Evolutionary conservation across 2,329 filamentous ascomycete genomes (phyloP).

Genomic region (Fusarium sp.): DNA sequence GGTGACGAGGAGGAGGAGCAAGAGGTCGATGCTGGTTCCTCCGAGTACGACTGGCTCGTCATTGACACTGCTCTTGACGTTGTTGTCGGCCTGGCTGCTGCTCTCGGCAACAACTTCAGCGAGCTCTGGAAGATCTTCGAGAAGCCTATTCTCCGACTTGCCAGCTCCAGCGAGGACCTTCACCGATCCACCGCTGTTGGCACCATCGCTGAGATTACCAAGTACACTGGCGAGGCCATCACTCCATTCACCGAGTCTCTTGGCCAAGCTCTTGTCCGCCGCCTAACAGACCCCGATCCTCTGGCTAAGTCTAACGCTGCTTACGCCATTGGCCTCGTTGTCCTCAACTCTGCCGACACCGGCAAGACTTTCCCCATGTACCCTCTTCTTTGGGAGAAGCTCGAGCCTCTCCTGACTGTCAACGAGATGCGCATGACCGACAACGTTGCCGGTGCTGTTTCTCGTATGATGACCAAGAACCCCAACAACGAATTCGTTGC

Average conservation of each 20-base stretch:
- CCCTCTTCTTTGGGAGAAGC: slow-evolving; percentile 79
- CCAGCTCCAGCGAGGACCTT: slow-evolving; percentile 82
- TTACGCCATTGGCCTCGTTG: slow-evolving; percentile 86
- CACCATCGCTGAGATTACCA: slow-evolving; percentile 88
- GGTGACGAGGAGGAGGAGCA: slow-evolving; percentile 81
- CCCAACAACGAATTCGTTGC: slow-evolving; percentile 81
- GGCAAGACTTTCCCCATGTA: slow-evolving; percentile 76
- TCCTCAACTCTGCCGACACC: slow-evolving; percentile 80
- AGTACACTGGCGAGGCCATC: slow-evolving; percentile 81
- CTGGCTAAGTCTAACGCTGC: slow-evolving; percentile 96
- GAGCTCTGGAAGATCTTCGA: slow-evolving; percentile 97
- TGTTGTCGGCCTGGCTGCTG: slow-evolving; percentile 81
- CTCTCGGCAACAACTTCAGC: slow-evolving; percentile 80
- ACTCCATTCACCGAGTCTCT: slow-evolving; percentile 81
- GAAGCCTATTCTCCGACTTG: slow-evolving; percentile 88
- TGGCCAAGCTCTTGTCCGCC: slow-evolving; percentile 82
- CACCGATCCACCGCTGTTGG: slow-evolving; percentile 92
- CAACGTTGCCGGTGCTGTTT: slow-evolving; percentile 91
- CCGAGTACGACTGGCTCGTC: slow-evolving; percentile 97
- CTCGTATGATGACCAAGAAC: slow-evolving; percentile 90
- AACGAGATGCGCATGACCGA: slow-evolving; percentile 84
- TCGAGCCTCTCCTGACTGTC: slow-evolving; percentile 84
- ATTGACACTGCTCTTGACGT: slow-evolving; percentile 95
- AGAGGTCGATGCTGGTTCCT: slow-evolving; percentile 77
- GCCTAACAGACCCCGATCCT: slow-evolving; percentile 85